A percentile compares a stretch with the other conserved stretches of the same genome.
Evolutionary conservation across 805 yeast species (phyloP).

Genomic region (Yarrowia deformans): DNA sequence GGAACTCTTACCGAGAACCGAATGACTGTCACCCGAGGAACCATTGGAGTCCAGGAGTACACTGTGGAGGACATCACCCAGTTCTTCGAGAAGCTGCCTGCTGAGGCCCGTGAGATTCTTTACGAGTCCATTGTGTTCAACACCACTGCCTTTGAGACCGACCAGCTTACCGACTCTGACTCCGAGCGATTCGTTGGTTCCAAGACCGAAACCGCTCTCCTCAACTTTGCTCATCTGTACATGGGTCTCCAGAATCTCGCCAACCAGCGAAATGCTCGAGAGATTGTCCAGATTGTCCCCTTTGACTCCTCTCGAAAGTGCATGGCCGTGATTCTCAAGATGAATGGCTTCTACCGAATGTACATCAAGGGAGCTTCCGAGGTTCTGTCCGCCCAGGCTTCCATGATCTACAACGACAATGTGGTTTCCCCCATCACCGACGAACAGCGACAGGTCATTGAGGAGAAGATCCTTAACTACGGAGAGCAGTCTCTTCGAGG

Average conservation of each 20-base stretch:
- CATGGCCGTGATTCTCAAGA: slow-evolving; percentile 78
- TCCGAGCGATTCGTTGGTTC: slow-evolving; percentile 82
- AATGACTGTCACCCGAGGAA: slow-evolving; percentile 88
- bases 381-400: slow-evolving; percentile 70
- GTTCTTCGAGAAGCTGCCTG: slow-evolving; percentile 40
- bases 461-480: slow-evolving; percentile 58
- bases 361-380: slow-evolving; percentile 96
- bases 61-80: slow-evolving; percentile 40
- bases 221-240: slow-evolving; percentile 67
- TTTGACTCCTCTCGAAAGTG: slow-evolving; percentile 93
- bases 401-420: slow-evolving; percentile 44
- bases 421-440: slow-evolving; percentile 14
- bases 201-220: slow-evolving; percentile 91
- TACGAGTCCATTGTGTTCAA: slow-evolving; percentile 73
- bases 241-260: slow-evolving; percentile 59
- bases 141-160: slow-evolving; percentile 88
- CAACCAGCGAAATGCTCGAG: slow-evolving; percentile 54
- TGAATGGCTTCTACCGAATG: slow-evolving; percentile 60
- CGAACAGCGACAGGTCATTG: slow-evolving; percentile 46
- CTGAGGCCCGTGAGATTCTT: slow-evolving; percentile 46
- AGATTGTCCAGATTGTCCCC: slow-evolving; percentile 76
- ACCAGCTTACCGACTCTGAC: slow-evolving; percentile 47
- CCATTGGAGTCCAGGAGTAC: slow-evolving; percentile 63
- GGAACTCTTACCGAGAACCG: slow-evolving; percentile 94
- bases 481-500: slow-evolving; percentile 88